These are phyloP conservation scores for Exserohilum turcica DNA, from an alignment of 2,329 filamentous ascomycete genomes.

Conservation along the genomic window DNA sequence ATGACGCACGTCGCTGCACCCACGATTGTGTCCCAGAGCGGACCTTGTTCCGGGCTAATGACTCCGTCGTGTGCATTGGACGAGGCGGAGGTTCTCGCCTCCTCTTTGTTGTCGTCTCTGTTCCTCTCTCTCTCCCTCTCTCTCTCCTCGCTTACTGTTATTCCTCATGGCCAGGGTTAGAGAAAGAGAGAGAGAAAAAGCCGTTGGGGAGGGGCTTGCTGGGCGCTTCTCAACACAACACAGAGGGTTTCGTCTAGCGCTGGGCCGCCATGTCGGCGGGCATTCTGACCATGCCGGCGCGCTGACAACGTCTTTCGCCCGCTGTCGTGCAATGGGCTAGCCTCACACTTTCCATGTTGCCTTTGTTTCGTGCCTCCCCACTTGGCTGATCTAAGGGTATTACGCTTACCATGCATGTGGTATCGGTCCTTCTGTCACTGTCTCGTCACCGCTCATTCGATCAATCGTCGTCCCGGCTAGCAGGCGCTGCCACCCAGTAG, in stretches of 20 bases:
- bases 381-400: conserved; percentile 17
- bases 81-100: conserved; percentile 1
- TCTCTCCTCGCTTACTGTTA: too few relatives aligned
- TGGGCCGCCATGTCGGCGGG: conserved; percentile 5
- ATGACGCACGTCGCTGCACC: conserved; percentile 36
- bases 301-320: conserved; percentile 3
- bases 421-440: conserved; percentile 31
- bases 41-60: conserved; percentile 31
- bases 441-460: conserved; percentile 33
- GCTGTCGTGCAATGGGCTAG: conserved; percentile 1
- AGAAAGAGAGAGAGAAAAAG: not conserved
- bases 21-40: conserved; percentile 25
- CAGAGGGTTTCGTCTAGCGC: conserved; percentile 20
- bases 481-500: conserved; percentile 14
- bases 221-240: conserved; percentile 5
- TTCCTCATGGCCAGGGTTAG: too few relatives aligned
- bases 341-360: conserved; percentile 15
- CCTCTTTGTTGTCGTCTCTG: not conserved
- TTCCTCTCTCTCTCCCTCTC: not conserved
- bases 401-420: conserved; percentile 20
- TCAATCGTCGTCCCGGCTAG: conserved; percentile 16
- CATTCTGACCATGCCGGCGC: conserved; percentile 5
- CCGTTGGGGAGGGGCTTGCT: not conserved
- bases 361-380: conserved; percentile 20
- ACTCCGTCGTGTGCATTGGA: conserved; percentile 17